Base-by-base conservation (phyloP, 2,329 filamentous ascomycete species). In the Cyphellophora attinorum region DNA sequence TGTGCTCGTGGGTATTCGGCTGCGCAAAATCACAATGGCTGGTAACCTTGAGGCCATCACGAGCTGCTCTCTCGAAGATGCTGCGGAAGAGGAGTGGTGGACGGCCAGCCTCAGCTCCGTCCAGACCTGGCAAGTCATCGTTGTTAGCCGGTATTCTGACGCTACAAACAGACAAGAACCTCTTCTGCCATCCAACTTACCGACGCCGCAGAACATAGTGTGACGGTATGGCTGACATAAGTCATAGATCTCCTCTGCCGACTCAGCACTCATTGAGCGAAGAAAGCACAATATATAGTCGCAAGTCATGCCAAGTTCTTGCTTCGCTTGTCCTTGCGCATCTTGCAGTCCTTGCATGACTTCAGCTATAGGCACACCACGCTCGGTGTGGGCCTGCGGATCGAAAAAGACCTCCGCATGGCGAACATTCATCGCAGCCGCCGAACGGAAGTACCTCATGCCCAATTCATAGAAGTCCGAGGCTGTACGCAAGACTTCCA, bases 381-480 rank as follows among this genome's bases (percentile, higher is more conserved):
- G 69, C 6, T 58, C 59, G 5, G 74, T 69, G 56, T 88, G 83
- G 2, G 78, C 80, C 56, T 88, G 81, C 2, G 82, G 82, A 53
- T 88, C 82, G 60, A 88, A 86, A 60, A 85, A 88, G 45, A 85
- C 70, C 55, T 88, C 82, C 10, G 80, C 79, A 51, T 88, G 82
- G 31, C 73, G 67, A 2, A 86, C 76, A 15, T 74, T 73, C 43
- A 85, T 76, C 2, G 60, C 58, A 19, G 73, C 66, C 2, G 80
- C 81, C 39, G 70, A 72, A 21, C 64, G 49, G 55, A 86, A 82
- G 60, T 88, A 88, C 43, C 73, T 71, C 64, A 74, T 83, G 3
- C 79, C 80, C 8, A 89, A 67, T 31, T 70, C 70, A 53, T 84
- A 79, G 49, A 84, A 88, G 59, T 88, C 83, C 10, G 62, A 58